phyloP scores from a whole-genome alignment of 1,139 yeast species.

The Suhomyces taliae region DNA sequence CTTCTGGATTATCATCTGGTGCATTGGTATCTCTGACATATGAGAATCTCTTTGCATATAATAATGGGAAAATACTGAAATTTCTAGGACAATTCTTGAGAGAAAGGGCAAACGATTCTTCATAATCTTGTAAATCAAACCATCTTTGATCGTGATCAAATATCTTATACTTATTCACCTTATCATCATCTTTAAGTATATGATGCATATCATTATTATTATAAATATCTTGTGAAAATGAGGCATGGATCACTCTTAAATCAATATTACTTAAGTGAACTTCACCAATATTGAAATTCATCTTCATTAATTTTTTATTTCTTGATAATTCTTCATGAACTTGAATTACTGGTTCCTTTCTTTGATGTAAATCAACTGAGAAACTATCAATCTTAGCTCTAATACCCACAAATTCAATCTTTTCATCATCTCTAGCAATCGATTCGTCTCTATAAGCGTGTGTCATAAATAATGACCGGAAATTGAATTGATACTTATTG shows the following conservation, averaged over 20 bases:
- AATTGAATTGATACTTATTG: conserved; percentile 42
- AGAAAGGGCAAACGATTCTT: conserved; percentile 38
- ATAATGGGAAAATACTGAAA: conserved; percentile 33
- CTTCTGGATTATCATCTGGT: conserved; percentile 13
- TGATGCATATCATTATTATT: neutral
- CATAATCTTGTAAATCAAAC: conserved; percentile 46
- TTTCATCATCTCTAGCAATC: conserved; percentile 19
- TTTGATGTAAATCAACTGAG: conserved; percentile 43
- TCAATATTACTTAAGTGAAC: conserved; percentile 43
- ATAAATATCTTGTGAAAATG: conserved; percentile 33
- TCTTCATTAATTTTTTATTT: conserved; percentile 37
- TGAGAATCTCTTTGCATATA: conserved; percentile 39
- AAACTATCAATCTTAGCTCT: conserved; percentile 43
- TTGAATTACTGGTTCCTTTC: conserved; percentile 39
- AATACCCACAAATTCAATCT: conserved; percentile 39
- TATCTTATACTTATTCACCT: conserved; percentile 20
- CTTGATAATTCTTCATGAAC: conserved; percentile 33
- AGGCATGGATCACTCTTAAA: conserved; percentile 35
- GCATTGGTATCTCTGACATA: conserved; percentile 39
- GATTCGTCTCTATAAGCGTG: conserved; percentile 36
- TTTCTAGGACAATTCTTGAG: conserved; percentile 22
- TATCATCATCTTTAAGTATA: conserved; percentile 8
- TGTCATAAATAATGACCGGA: conserved; percentile 41
- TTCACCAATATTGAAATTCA: conserved; percentile 48
- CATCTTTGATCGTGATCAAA: conserved; percentile 39